Evolutionary conservation across 1,284 basidiomycete species (phyloP).

Genomic region (Microbotryum intermedium): DNA sequence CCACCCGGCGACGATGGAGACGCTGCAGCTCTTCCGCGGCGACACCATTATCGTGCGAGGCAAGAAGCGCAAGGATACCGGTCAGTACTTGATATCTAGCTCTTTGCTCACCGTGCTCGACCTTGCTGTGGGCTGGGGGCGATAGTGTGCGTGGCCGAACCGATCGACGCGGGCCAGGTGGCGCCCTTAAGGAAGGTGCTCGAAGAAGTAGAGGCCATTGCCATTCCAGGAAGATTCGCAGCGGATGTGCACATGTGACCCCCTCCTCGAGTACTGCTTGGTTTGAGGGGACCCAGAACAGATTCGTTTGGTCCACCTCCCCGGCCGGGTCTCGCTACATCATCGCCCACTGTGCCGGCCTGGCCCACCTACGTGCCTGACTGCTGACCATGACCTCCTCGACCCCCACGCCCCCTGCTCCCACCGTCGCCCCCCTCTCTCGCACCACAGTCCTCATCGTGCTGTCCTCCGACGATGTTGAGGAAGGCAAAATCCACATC

Average conservation of each 20-base stretch:
- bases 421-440: too few species aligned
- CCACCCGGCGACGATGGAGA: constrained; percentile 94
- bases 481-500: constrained; percentile 94
- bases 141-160: too few species aligned
- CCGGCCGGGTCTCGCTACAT: background rate
- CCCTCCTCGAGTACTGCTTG: background rate
- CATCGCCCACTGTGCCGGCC: background rate
- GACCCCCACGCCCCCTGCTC: too few species aligned
- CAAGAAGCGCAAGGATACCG: constrained; percentile 37
- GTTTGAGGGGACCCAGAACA: background rate
- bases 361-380: background rate
- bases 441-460: constrained; percentile 69
- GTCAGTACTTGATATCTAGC: constrained; percentile 2
- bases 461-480: constrained; percentile 87
- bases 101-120: too few species aligned
- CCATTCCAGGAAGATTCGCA: too few species aligned
- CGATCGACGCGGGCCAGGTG: too few species aligned
- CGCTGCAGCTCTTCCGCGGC: constrained; percentile 84
- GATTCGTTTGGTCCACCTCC: background rate
- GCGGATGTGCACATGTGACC: too few species aligned
- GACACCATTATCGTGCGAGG: constrained; percentile 79
- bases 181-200: too few species aligned
- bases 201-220: too few species aligned
- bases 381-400: too few species aligned
- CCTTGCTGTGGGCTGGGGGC: too few species aligned